Conservation (phyloP, 2,329 filamentous ascomycete species). For the Phaeomoniella chlamydospora region DNA sequence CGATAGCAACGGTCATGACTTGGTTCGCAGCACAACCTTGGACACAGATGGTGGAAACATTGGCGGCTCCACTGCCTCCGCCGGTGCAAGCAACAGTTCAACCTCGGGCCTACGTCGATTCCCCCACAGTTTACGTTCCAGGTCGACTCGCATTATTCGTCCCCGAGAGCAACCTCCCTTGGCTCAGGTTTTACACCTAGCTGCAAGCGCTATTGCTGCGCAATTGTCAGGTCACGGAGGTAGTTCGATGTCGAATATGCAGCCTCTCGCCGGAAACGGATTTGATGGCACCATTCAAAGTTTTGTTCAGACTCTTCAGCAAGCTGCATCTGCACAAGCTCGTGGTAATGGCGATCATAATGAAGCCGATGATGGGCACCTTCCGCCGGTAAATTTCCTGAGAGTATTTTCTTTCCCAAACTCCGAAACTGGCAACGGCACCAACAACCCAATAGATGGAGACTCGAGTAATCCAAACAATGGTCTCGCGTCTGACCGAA, state of each 20-base stretch:
- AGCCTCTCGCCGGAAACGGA: conserved; percentile 37
- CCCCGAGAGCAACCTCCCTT: conserved; percentile 49
- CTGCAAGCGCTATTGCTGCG: conserved; percentile 49
- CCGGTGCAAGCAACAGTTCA: conserved; percentile 14
- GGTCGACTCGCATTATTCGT: conserved; percentile 36
- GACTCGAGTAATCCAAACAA: conserved; percentile 9
- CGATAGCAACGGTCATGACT: conserved; percentile 21
- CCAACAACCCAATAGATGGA: conserved; percentile 5
- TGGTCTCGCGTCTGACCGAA: neutral
- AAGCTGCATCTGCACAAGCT: conserved; percentile 43
- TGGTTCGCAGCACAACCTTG: conserved; percentile 20
- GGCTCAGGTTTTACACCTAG: conserved; percentile 46
- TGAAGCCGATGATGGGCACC: conserved; percentile 23
- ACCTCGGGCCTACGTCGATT: conserved; percentile 21
- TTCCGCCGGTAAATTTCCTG: conserved; percentile 51
- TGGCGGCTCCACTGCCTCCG: conserved; percentile 14
- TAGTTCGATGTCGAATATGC: conserved; percentile 38
- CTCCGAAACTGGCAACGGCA: conserved; percentile 19
- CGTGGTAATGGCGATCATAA: conserved; percentile 23
- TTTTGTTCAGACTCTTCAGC: conserved; percentile 48
- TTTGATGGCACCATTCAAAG: conserved; percentile 49
- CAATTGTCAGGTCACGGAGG: conserved; percentile 48
- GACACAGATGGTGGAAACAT: conserved; percentile 20
- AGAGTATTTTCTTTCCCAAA: conserved; percentile 55
- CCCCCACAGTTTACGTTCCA: conserved; percentile 30